phyloP scores from a whole-genome alignment of 331 rosid species.

The Acacia pycnantha region DNA sequence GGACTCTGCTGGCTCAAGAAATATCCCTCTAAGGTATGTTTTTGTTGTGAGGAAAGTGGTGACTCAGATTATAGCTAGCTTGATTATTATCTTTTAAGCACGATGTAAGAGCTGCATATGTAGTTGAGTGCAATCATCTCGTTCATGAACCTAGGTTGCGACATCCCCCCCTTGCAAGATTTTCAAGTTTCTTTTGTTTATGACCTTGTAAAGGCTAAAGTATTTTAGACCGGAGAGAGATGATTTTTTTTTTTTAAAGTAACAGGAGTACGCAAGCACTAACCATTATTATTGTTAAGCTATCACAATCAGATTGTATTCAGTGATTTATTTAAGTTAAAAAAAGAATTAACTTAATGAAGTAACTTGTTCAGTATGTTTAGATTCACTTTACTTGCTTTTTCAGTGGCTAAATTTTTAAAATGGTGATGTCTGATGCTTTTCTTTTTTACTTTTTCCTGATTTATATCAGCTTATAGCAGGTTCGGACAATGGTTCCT shows the following conservation, averaged over 20 bases:
- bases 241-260: neutral
- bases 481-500: conserved; percentile 83
- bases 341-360: neutral
- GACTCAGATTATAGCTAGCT: neutral
- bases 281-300: conserved; percentile 16
- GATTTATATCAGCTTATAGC: conserved; percentile 73
- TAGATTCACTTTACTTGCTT: conserved; percentile 27
- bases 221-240: conserved; percentile 11
- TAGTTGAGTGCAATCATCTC: conserved; percentile 12
- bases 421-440: conserved; percentile 30
- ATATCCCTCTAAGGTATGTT: conserved; percentile 74
- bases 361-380: conserved; percentile 19
- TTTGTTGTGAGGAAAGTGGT: conserved; percentile 20
- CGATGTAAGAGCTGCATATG: conserved; percentile 2
- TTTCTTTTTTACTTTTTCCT: conserved; percentile 12
- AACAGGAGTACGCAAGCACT: conserved; percentile 9
- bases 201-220: conserved; percentile 14
- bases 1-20: conserved; percentile 92
- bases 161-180: conserved; percentile 23
- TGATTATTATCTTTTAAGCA: conserved; percentile 9
- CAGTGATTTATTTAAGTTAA: conserved; percentile 11
- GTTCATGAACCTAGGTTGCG: conserved; percentile 1
- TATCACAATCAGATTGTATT: conserved; percentile 9
- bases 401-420: conserved; percentile 14
- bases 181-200: conserved; percentile 22